phyloP scores from a whole-genome alignment of 768 basidiomycete genomes.

The Scleroderma bovista region DNA sequence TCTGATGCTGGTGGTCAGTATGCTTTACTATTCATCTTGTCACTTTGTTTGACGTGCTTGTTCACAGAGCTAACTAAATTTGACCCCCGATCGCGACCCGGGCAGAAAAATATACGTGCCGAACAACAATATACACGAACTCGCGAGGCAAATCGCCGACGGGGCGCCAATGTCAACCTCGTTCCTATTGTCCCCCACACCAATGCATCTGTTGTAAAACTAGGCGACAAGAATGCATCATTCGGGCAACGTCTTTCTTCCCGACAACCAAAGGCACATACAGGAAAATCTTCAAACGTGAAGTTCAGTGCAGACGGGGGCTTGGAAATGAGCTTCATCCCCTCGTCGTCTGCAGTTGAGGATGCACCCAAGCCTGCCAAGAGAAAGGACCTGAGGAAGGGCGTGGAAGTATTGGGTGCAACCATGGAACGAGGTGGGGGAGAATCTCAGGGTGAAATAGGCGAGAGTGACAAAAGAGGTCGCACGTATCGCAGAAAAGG shows the following conservation, averaged over 20 bases:
- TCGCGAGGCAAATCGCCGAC: constrained; percentile 36
- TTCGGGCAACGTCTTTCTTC: constrained; percentile 64
- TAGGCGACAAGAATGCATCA: constrained; percentile 47
- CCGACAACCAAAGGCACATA: constrained; percentile 8
- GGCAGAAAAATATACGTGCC: constrained; percentile 42
- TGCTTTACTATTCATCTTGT: constrained; percentile 5
- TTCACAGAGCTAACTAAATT: constrained; percentile 45
- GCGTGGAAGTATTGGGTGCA: constrained; percentile 76
- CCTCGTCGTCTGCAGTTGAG: constrained; percentile 33
- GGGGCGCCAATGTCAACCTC: constrained; percentile 49
- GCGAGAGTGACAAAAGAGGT: constrained; percentile 70
- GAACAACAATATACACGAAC: constrained; percentile 42
- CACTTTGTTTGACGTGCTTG: constrained; percentile 9
- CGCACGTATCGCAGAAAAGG: constrained; percentile 73
- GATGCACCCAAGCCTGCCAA: constrained; percentile 14
- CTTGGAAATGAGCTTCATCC: constrained; percentile 84
- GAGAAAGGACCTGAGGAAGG: constrained; percentile 42
- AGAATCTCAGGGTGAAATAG: constrained; percentile 41
- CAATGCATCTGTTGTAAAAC: constrained; percentile 20
- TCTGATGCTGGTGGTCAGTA: constrained; percentile 53
- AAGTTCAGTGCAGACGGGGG: constrained; percentile 48
- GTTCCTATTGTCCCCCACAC: constrained; percentile 56
- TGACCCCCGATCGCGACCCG: constrained; percentile 51
- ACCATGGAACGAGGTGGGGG: constrained; percentile 81
- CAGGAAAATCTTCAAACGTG: constrained; percentile 13